phyloP scores from a whole-genome alignment of 2,329 filamentous ascomycete genomes.

The Epichloe brachyelytri region DNA sequence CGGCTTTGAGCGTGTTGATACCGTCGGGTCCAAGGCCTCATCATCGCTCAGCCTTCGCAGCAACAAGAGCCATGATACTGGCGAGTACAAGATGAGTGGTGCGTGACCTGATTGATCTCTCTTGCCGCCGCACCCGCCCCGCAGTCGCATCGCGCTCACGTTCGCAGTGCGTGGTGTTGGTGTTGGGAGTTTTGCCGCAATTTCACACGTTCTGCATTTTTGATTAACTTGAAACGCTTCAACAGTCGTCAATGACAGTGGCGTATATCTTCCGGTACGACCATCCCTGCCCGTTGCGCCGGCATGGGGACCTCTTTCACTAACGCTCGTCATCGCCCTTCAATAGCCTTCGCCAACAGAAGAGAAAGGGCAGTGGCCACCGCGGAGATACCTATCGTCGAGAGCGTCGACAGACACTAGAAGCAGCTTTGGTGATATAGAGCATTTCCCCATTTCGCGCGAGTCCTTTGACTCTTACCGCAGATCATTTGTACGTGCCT shows the following conservation, averaged over 20 bases:
- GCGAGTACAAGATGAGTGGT: constrained; percentile 74
- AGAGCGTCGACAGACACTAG: constrained; percentile 41
- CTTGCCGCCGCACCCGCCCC: constrained; percentile 1
- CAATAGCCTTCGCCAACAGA: constrained; percentile 73
- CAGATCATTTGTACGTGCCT: constrained; percentile 69
- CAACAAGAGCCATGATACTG: constrained; percentile 47
- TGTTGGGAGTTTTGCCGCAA: constrained; percentile 9
- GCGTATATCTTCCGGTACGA: constrained; percentile 77
- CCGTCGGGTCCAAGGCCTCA: constrained; percentile 47
- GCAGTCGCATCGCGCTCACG: neutral
- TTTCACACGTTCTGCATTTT: constrained; percentile 6
- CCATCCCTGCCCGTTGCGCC: neutral
- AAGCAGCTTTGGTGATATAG: constrained; percentile 64
- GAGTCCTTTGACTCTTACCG: constrained; percentile 97
- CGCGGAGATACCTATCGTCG: constrained; percentile 37
- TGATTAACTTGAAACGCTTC: neutral
- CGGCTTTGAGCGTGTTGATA: constrained; percentile 50
- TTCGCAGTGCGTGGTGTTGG: neutral
- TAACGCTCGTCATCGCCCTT: constrained; percentile 3
- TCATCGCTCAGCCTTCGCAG: constrained; percentile 50
- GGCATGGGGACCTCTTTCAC: neutral
- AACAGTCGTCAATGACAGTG: constrained; percentile 87
- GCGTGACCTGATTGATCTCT: constrained; percentile 21
- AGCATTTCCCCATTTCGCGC: constrained; percentile 87
- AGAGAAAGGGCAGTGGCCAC: constrained; percentile 65